Base-by-base conservation (phyloP, 805 yeast species). In the Hanseniaspora hatyaiensis region DNA sequence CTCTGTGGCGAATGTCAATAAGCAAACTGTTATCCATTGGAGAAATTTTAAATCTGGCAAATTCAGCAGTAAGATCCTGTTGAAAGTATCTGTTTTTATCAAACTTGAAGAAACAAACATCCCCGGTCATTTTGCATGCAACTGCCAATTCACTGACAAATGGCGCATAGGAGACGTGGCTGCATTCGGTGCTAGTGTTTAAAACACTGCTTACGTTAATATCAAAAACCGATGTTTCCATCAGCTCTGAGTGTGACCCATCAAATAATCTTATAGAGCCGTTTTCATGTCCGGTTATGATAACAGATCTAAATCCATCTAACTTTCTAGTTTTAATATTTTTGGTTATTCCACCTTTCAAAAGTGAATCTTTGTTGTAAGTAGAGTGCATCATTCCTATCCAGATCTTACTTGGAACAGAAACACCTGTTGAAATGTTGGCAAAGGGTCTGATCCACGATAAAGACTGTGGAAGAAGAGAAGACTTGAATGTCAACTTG, bases 221-320 rank as follows among this genome's bases (percentile, higher is more conserved):
- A 52, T 79, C 83, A 53, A 82, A 65, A 3, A 77, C 78, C 6
- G 74, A 66, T 8, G 73, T 65, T 33, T 77, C 78, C 49, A 72
- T 77, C 6, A 78, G 56, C 52, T 84, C 95, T 18, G 82, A 82
- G 49, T 78, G 76, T 0, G 94, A 77, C 0, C 86, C 80, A 63
- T 89, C 95, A 78, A 87, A 80, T 8, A 89, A 68, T 47, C 96
- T 71, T 0, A 92, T 75, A 30, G 80, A 73, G 0, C 96, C 97
- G 59, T 81, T 81, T 30, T 78, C 74, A 58, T 92, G 95, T 0
- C 96, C 97, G 0, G 95, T 79, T 1, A 86, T 78, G 34, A 88
- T 66, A 11, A 74, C 74, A 3, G 80, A 74, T 34, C 82, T 69
- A 19, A 67, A 62, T 30, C 73, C 78, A 26, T 66, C 67, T 19